Evolutionary conservation across 139 green algal genomes (phyloP).

Genomic region (Chlamydomonas sphaeroides): DNA sequence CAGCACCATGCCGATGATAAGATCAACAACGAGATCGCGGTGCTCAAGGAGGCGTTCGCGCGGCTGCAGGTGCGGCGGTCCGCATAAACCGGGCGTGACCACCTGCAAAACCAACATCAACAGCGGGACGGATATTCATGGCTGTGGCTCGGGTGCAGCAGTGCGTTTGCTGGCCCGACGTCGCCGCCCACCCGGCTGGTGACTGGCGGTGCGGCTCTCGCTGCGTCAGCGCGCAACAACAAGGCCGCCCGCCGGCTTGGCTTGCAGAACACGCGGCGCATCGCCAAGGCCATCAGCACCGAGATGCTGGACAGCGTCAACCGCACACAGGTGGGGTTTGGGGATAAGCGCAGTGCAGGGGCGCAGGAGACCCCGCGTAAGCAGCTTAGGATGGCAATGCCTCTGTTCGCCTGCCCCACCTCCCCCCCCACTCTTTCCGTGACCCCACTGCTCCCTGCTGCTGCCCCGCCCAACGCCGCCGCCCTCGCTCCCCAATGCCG

Average conservation of each 20-base stretch:
- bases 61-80: constrained; percentile 65
- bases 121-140: too few species aligned
- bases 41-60: constrained; percentile 76
- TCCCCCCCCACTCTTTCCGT: too few species aligned
- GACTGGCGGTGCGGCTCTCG: constrained; percentile 71
- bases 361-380: neutral
- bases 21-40: constrained; percentile 45
- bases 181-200: too few species aligned
- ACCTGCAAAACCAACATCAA: too few species aligned
- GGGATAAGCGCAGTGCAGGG: too few species aligned
- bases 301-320: constrained; percentile 60
- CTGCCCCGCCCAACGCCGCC: neutral
- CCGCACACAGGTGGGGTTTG: constrained; percentile 18
- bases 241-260: neutral
- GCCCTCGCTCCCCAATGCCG: neutral
- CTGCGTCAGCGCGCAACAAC: neutral
- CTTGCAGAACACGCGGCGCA: constrained; percentile 20
- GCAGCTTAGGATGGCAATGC: too few species aligned
- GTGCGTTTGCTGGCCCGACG: too few species aligned
- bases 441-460: neutral
- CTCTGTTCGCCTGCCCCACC: too few species aligned
- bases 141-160: too few species aligned
- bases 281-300: constrained; percentile 38
- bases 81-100: too few species aligned
- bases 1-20: constrained; percentile 46